Percentiles rank a stretch among this genome's conserved stretches.
These are phyloP conservation scores for Curvularia lunata DNA, from an alignment of 2,329 filamentous ascomycete species.

Conservation along the genomic window DNA sequence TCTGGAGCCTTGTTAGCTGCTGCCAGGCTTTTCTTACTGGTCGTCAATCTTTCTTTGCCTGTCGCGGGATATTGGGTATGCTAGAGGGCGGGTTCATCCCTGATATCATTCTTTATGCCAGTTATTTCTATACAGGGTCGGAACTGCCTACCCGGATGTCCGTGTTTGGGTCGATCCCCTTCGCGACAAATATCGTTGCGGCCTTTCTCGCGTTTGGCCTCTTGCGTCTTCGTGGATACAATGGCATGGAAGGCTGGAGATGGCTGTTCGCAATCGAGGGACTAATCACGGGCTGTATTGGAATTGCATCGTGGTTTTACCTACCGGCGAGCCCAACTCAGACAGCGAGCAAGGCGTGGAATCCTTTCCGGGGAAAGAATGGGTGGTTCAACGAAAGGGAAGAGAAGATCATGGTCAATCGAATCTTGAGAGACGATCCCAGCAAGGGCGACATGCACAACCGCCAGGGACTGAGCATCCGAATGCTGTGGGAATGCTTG, in stretches of 20 bases:
- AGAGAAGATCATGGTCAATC: conserved; percentile 72
- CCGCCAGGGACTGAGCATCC: conserved; percentile 58
- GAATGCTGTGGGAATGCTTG: conserved; percentile 58
- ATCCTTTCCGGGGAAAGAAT: conserved; percentile 62
- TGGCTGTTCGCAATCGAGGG: conserved; percentile 60
- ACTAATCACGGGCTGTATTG: conserved; percentile 46
- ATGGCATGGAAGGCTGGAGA: conserved; percentile 62
- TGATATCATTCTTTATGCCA: conserved; percentile 70
- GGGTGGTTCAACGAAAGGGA: conserved; percentile 73
- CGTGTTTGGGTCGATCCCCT: conserved; percentile 67
- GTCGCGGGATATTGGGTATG: conserved; percentile 53
- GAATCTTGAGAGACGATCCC: conserved; percentile 62
- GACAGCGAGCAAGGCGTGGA: conserved; percentile 59
- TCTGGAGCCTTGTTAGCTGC: conserved; percentile 59
- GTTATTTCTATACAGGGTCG: conserved; percentile 75
- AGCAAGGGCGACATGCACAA: conserved; percentile 69
- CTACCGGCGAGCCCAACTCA: conserved; percentile 64
- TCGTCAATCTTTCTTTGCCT: conserved; percentile 52
- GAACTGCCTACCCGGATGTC: conserved; percentile 71
- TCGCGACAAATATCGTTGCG: conserved; percentile 59
- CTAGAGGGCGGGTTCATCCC: conserved; percentile 64
- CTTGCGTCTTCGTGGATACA: conserved; percentile 56
- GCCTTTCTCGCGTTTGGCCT: conserved; percentile 65
- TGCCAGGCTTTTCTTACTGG: conserved; percentile 73
- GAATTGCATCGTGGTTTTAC: conserved; percentile 47